A percentile compares a stretch with the other conserved stretches of the same genome.
Conservation (phyloP, 2,329 filamentous ascomycete species). For the Fusarium sambucinum region DNA sequence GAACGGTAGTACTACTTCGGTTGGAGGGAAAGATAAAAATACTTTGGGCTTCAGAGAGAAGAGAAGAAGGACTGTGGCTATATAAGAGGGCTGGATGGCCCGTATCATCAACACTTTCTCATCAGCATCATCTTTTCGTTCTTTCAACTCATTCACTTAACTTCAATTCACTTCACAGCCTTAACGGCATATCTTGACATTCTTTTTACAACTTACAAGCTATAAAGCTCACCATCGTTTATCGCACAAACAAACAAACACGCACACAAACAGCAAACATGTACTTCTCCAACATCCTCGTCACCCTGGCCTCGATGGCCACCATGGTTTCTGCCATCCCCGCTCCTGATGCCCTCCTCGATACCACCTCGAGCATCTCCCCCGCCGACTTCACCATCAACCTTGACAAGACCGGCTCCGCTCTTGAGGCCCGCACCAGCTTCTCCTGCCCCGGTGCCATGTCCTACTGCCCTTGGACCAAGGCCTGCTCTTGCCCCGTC, state of each 20-base stretch:
- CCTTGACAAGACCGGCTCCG: conserved; percentile 31
- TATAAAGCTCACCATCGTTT: neutral
- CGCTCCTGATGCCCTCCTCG: conserved; percentile 47
- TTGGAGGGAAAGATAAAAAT: conserved; percentile 4
- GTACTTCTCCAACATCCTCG: conserved; percentile 49
- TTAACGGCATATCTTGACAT: conserved; percentile 12
- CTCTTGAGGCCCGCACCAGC: conserved; percentile 40
- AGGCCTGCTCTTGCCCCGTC: conserved; percentile 58
- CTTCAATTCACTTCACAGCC: conserved; percentile 38
- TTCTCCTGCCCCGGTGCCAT: conserved; percentile 53
- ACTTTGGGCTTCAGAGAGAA: neutral
- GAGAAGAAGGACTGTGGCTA: conserved; percentile 4
- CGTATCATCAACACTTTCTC: conserved; percentile 18
- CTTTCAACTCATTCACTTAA: conserved; percentile 25
- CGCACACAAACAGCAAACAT: conserved; percentile 40
- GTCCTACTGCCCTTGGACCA: conserved; percentile 55
- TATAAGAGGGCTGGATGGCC: conserved; percentile 30
- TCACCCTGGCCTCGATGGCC: conserved; percentile 46
- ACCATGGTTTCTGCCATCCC: conserved; percentile 45
- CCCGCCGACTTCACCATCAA: conserved; percentile 35
- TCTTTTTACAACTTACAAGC: conserved; percentile 14
- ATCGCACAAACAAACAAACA: conserved; percentile 7
- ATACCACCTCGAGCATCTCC: conserved; percentile 44
- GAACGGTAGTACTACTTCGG: neutral
- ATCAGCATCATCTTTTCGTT: conserved; percentile 17